Evolutionary conservation across 805 yeast genomes (phyloP).

Genomic region (Wickerhamiella brachini): DNA sequence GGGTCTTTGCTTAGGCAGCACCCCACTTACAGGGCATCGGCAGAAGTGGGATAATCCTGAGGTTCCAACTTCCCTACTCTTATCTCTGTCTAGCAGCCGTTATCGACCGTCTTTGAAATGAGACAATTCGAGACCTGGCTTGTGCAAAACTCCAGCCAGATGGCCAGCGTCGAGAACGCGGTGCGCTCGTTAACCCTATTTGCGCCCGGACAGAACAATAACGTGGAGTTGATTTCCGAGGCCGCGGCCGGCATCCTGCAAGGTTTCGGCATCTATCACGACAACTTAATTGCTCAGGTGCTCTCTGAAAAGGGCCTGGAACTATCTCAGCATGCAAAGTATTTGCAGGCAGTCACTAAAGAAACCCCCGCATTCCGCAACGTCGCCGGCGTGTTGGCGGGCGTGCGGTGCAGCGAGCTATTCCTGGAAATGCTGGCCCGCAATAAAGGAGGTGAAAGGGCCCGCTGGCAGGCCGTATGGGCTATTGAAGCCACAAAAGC

Average conservation of each 20-base stretch:
- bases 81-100: too few species aligned
- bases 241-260: constrained; percentile 23
- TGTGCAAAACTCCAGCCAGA: constrained; percentile 24
- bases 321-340: constrained; percentile 9
- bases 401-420: constrained; percentile 25
- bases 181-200: constrained; percentile 24
- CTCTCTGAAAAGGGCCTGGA: constrained; percentile 1
- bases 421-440: constrained; percentile 26
- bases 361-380: constrained; percentile 16
- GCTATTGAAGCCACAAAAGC: constrained; percentile 23
- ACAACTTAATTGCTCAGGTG: constrained; percentile 24
- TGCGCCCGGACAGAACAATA: constrained; percentile 28
- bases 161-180: constrained; percentile 27
- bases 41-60: too few species aligned
- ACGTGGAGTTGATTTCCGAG: constrained; percentile 28
- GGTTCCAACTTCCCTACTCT: too few species aligned
- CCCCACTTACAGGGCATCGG: neutral
- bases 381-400: constrained; percentile 20
- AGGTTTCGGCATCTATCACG: constrained; percentile 27
- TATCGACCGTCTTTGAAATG: neutral
- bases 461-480: constrained; percentile 22
- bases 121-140: constrained; percentile 20
- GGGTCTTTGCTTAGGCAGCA: neutral
- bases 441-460: constrained; percentile 17
- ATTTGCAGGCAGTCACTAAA: constrained; percentile 9